Percentiles rank a stretch among this genome's conserved stretches.
These are phyloP conservation scores for Annulohypoxylon stygium DNA, from an alignment of 495 filamentous ascomycete species.

Conservation along the genomic window DNA sequence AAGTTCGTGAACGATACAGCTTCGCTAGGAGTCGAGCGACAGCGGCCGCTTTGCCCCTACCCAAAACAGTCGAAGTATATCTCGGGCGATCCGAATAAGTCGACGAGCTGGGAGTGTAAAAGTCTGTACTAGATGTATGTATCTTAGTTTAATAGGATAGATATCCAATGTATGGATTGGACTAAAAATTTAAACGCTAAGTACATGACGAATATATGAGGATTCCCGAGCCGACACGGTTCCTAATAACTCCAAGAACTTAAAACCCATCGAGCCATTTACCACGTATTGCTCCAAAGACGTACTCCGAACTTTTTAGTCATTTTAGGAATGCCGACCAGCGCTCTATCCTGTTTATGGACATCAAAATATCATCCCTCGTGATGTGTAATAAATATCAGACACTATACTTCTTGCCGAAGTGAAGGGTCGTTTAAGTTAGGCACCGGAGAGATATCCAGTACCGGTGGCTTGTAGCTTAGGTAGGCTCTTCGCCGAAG, in stretches of 20 bases:
- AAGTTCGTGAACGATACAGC: slow-evolving; percentile 48
- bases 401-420: neutral
- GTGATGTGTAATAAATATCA: neutral
- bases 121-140: slow-evolving; percentile 33
- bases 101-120: slow-evolving; percentile 40
- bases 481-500: neutral
- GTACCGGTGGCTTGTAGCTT: neutral
- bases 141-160: neutral
- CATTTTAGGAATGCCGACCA: neutral
- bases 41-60: slow-evolving; percentile 62
- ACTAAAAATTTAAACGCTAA: neutral
- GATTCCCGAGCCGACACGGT: neutral
- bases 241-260: neutral
- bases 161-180: neutral
- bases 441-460: neutral
- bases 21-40: slow-evolving; percentile 53
- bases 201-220: neutral
- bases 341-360: neutral
- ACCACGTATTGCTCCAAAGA: neutral
- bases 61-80: slow-evolving; percentile 52
- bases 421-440: neutral
- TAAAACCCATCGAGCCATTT: neutral
- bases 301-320: neutral
- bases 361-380: neutral
- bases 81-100: slow-evolving; percentile 25